Conservation (phyloP, 441 rosid genomes). For the Eruca vesicaria region DNA sequence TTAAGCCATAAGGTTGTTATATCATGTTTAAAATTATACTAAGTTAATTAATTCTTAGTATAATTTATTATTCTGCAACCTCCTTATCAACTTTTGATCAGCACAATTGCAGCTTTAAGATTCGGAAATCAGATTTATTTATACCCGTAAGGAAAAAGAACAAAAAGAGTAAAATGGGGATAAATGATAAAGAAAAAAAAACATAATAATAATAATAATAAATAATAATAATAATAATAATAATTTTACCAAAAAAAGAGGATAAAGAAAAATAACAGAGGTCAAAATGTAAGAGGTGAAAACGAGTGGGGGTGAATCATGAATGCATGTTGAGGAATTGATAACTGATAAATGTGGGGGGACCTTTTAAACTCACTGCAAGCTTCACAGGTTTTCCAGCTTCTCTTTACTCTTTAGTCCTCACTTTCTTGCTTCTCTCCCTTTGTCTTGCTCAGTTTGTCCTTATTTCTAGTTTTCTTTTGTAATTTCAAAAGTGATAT, state of each 20-base stretch:
- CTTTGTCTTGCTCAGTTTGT: background rate
- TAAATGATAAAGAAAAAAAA: background rate
- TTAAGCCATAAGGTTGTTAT: slow-evolving; percentile 12
- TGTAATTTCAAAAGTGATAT: background rate
- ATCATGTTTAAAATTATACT: background rate
- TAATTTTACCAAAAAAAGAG: too few species aligned
- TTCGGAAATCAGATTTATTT: background rate
- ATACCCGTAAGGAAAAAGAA: background rate
- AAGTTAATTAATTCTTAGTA: background rate
- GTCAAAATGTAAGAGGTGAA: slow-evolving; percentile 16
- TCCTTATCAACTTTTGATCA: slow-evolving; percentile 10
- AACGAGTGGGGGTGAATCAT: background rate
- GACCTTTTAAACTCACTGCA: slow-evolving; percentile 6
- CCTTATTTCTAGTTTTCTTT: background rate
- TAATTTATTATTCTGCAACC: background rate
- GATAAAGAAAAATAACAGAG: background rate
- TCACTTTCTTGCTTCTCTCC: slow-evolving; percentile 14
- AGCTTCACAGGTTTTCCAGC: slow-evolving; percentile 10
- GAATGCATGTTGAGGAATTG: slow-evolving; percentile 7
- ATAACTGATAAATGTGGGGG: slow-evolving; percentile 9
- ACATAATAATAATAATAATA: too few species aligned
- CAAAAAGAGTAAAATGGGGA: background rate
- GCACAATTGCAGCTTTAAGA: slow-evolving; percentile 10
- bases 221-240: too few species aligned
- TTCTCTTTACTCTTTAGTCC: slow-evolving; percentile 8